A percentile compares a stretch with the other conserved stretches of the same genome.
Conservation (phyloP, 768 basidiomycete species). For the Coprinopsis strossmayeri region DNA sequence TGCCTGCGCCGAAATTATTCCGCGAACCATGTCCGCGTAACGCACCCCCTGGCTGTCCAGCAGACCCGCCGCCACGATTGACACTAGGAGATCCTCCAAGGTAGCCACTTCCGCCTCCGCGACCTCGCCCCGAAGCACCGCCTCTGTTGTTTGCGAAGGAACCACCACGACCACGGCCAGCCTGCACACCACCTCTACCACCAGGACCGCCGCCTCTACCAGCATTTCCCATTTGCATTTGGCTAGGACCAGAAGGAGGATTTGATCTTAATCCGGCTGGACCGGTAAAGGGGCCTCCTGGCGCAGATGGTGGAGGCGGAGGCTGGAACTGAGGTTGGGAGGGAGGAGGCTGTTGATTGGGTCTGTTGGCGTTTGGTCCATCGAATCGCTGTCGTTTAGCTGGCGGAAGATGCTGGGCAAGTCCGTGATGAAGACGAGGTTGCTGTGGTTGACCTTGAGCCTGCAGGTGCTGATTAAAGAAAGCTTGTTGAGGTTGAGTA, state of each 20-base stretch:
- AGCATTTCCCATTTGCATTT: conserved; percentile 12
- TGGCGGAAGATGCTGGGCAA: conserved; percentile 81
- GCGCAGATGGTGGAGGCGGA: conserved; percentile 22
- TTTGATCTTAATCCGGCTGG: conserved; percentile 31
- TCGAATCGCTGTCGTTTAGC: conserved; percentile 91
- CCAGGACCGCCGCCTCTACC: conserved; percentile 29
- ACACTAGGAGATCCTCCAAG: conserved; percentile 31
- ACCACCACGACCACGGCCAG: conserved; percentile 47
- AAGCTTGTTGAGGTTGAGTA: conserved; percentile 39
- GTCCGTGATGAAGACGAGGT: conserved; percentile 47
- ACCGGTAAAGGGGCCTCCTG: conserved; percentile 30
- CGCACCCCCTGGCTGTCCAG: conserved; percentile 38
- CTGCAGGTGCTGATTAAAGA: conserved; percentile 37
- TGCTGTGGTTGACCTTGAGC: conserved; percentile 38
- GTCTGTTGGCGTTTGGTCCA: conserved; percentile 52
- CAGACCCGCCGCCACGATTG: conserved; percentile 37
- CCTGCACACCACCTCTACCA: conserved; percentile 34
- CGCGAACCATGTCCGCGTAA: conserved; percentile 61
- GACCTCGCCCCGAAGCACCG: conserved; percentile 33
- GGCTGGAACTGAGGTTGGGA: conserved; percentile 65
- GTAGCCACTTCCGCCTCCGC: conserved; percentile 18
- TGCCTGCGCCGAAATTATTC: conserved; percentile 60
- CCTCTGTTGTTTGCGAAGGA: conserved; percentile 41
- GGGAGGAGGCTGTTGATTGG: conserved; percentile 44
- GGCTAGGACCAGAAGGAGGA: conserved; percentile 27